Conservation (phyloP, 441 rosid genomes). For the Cnidoscolus chayamansa region DNA sequence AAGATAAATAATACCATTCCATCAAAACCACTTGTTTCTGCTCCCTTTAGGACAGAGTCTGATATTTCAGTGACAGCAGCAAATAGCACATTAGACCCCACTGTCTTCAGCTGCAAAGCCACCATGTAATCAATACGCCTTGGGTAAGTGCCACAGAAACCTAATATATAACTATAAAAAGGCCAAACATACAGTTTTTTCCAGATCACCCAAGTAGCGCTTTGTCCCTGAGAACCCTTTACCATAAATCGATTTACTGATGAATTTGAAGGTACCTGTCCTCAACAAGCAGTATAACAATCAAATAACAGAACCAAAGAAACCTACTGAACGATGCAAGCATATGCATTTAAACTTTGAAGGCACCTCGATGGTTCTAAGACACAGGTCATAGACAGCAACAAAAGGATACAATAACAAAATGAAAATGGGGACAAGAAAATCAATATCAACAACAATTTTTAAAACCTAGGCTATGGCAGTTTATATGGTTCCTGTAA, state of each 20-base stretch:
- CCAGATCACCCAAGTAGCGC: constrained; percentile 93
- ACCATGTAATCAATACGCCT: constrained; percentile 25
- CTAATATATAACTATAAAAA: constrained; percentile 14
- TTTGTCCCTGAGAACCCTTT: constrained; percentile 87
- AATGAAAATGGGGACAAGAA: neutral
- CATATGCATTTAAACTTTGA: neutral
- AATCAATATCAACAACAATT: no score
- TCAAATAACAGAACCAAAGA: constrained; percentile 16
- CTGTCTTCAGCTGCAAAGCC: constrained; percentile 68
- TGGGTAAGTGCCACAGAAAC: constrained; percentile 15
- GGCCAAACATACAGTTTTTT: constrained; percentile 66
- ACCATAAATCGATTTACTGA: constrained; percentile 67
- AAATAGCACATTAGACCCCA: constrained; percentile 85
- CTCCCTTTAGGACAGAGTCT: constrained; percentile 83
- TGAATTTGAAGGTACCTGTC: constrained; percentile 82
- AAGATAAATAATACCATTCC: constrained; percentile 63
- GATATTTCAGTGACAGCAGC: constrained; percentile 91
- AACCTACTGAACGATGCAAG: constrained; percentile 15
- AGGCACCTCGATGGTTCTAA: neutral
- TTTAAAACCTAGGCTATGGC: neutral
- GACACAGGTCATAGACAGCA: neutral
- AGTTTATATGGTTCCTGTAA: neutral
- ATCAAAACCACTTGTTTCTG: constrained; percentile 91
- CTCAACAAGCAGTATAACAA: constrained; percentile 27
- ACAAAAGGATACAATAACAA: constrained; percentile 3